Base-by-base conservation (phyloP, 164 flowering plant species). In the Vitis riparia region DNA sequence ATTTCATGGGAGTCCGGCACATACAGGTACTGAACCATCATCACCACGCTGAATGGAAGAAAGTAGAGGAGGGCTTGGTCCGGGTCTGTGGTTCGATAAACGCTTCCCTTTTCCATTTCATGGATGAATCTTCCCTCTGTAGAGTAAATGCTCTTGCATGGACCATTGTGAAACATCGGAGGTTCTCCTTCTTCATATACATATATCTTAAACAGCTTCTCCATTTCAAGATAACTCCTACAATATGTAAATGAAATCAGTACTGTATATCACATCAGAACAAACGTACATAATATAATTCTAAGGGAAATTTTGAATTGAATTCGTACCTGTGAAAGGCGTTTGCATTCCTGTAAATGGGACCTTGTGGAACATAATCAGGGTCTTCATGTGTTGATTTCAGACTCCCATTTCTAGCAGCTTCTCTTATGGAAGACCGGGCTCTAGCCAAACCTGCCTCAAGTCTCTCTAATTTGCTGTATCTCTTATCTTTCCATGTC, bases 141-240 rank as follows among this genome's bases (percentile, higher is more conserved):
- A 2, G 96, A 86, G 63, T 91, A 89, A 74, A 91, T 84, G 77
- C 87, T 82, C 79, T 71, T 84, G 81, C 90, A 84, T 1, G 89
- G 91, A 15, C 97, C 93, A 27, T 72, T 68, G 59, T 89, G 93
- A 72, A 89, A 87, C 50, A 91, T 52, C 11, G 93, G 91, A 4
- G 81, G 83, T 51, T 89, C 89, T 19, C 97, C 97, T 77, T 91
- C 93, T 75, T 86, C 65, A 70, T 91, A 91, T 3, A 91, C 79
- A 32, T 78, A 89, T 7, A 91, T 70, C 82, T 83, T 89, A 63
- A 91, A 84, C 56, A 72, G 67, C 67, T 82, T 87, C 77, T 91
- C 96, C 97, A 91, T 91, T 67, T 86, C 90, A 23, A 81, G 9
- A 51, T 86, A 86, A 71, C 92, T 91, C 86, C 96, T 90, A 64